Evolutionary conservation across 108 stramenopile species (phyloP), one percentile per base, ranked within the genome.

Genomic region (Conticribra guillardii): DNA sequence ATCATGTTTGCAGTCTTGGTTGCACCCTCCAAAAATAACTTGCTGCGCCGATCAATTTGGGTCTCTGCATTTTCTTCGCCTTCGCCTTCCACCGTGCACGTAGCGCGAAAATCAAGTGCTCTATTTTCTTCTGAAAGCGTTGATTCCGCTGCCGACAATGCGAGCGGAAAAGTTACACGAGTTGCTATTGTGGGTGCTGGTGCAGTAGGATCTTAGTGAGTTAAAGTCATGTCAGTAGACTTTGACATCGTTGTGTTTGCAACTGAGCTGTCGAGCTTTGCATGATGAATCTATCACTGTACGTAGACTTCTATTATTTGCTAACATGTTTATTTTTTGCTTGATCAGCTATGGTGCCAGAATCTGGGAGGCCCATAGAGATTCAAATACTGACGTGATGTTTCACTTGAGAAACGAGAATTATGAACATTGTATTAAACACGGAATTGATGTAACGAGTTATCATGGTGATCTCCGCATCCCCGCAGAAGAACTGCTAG

Each of bases 371-470:
- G 68, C 84, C 17, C 22, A 27, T n/a, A 30, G 62, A 63, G 48
- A 50, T 63, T 33, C 62, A 9, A 63, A 63, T 51, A 49, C 70
- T 11, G 73, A 85, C 54, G 94, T 96, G 1, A 75, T 82, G 48
- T 96, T 93, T 71, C 81, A 83, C 41, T 74, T 91, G 63, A 79
- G 94, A 46, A 86, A 86, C 28, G 88, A 87, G 33, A 72, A 92
- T 67, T 87, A 78, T 51, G 63, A 67, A n/a, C 59, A 61, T 44
- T 81, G 83, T 66, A 75, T 41, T 32, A 54, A 66, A 49, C 54
- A 89, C 50, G 91, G 91, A 9, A 79, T 95, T 1, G 60, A 83
- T 18, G 82, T 95, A 0, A 84, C 84, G 32, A 79, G 77, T 41
- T 75, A 54, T 27, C 41, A 88, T 49, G 91, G 94, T 16, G 81